Evolutionary conservation across 768 basidiomycete genomes (phyloP), one percentile per base, ranked within the genome.

Genomic region (Lanmaoa pseudosensibilis): DNA sequence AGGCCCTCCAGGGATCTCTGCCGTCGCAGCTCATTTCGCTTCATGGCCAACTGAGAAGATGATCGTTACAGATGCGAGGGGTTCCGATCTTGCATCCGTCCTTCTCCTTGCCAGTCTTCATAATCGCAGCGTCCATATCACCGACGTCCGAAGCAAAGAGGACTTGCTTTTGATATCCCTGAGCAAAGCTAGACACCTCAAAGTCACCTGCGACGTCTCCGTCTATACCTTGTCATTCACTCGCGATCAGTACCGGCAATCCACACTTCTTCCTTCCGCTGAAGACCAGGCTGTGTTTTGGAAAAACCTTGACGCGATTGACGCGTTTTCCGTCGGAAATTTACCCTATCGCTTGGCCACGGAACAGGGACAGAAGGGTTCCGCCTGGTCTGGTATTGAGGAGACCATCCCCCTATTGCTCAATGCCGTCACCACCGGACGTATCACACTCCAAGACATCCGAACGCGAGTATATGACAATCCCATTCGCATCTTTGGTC

Each of bases 121-220:
- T 73, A 86, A 81, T 66, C 86, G 94, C 57, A 86, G 83, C 61
- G 83, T 98, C 11, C 97, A 99, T 70, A 82, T 98, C 61, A 92
- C 92, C 10, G 90, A 95, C 64, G 92, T 98, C 33, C 86, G 86
- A 58, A 88, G 80, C 59, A 81, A 83, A 61, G 93, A 95, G 52
- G 97, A 98, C 67, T 77, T 99, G 46, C 78, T 89, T 32, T 76
- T 99, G 55, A 98, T 99, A 69, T 87, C 90, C 3, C 80, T 99
- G 38, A 94, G 93, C 81, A 99, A 99, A 77, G 87, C 88, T 40
- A 95, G 94, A 77, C 80, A 90, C 13, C 83, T 98, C 64, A 90
- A 92, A 65, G 96, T 98, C 48, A 98, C 96, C 4, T 98, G 96
- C 72, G 97, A 99, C 64, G 92, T 97, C 33, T 87, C 94, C 15